These are phyloP conservation scores for Microbotryum scabiosae DNA, from an alignment of 1,284 basidiomycete genomes.

Conservation along the genomic window DNA sequence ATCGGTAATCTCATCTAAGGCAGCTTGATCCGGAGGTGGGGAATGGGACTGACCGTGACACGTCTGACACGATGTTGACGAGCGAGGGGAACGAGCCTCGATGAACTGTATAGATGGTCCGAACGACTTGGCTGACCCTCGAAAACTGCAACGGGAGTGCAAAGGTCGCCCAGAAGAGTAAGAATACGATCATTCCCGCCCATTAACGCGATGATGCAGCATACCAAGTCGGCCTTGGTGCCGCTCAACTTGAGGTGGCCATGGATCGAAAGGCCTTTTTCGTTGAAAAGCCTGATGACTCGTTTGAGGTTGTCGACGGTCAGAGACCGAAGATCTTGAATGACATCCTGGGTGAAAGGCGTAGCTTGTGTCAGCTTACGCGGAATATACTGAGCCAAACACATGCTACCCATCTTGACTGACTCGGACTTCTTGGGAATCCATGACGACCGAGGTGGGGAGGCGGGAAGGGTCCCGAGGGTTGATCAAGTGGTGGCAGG, in stretches of 20 bases:
- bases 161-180: not conserved
- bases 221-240: constrained; percentile 73
- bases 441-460: too few species aligned
- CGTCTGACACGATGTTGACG: not conserved
- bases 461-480: too few species aligned
- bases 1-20: not conserved
- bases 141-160: not conserved
- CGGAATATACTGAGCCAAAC: too few species aligned
- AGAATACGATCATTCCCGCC: constrained; percentile 49
- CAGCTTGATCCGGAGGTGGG: not conserved
- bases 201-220: constrained; percentile 56
- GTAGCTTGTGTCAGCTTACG: too few species aligned
- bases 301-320: constrained; percentile 73
- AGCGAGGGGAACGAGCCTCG: not conserved
- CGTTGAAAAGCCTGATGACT: constrained; percentile 61
- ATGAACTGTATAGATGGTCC: not conserved
- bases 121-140: not conserved
- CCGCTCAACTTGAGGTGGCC: constrained; percentile 63
- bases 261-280: constrained; percentile 50
- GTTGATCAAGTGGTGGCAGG: too few species aligned
- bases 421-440: too few species aligned
- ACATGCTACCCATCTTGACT: too few species aligned
- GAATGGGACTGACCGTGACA: not conserved
- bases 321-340: constrained; percentile 38
- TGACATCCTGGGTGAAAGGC: not conserved